Base-by-base conservation (phyloP, 106 monocot species). In the Triglochin maritima region DNA sequence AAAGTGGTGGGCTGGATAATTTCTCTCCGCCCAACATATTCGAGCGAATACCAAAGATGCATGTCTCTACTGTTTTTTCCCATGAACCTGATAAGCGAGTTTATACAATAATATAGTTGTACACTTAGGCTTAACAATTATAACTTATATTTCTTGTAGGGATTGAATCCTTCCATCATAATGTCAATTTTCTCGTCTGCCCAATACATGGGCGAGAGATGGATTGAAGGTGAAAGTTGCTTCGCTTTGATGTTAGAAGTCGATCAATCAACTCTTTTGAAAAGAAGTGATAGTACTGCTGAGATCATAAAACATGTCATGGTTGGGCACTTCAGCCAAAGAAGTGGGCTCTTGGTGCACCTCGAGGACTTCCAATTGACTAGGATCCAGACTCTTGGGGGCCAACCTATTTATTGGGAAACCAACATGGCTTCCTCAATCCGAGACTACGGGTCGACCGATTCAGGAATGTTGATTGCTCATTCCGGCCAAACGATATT, bases 271-370 rank as follows among this genome's bases (percentile, higher is more conserved):
- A 69, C 71, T 4, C 77, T 94, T 4, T 71, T 74, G 4, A 46
- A 64, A 12, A 74, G 86, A 67, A 80, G 89, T 63, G 89, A 94
- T 59, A 67, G 69, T 76, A 68, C 81, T 0, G 81, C 84, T 4
- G 86, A 94, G 51, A 79, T 89, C 14, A 84, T 94, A 62, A 72
- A 79, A 52, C 93, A 94, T 46, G 68, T 70, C 2, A 86, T 89
- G 89, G 29, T 82, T 4, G 93, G 93, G 6, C 86, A 73, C 70
- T 94, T 94, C 71, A 89, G 93, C 82, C 86, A 89, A 71, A 79
- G 80, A 13, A 94, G 82, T 57, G 89, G 93, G 7, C 70, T 94
- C n/a, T 71, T 94, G 17, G 82, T 84, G 7, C 66, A 78, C 47
- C 79, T 94, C 2, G 89, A 94, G 56, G 93, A 94, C 67, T 74